Percentiles rank a stretch among this genome's conserved stretches.
phyloP scores from a whole-genome alignment of 2,329 filamentous ascomycete species.

The Aspergillus pseudoviridinutans region DNA sequence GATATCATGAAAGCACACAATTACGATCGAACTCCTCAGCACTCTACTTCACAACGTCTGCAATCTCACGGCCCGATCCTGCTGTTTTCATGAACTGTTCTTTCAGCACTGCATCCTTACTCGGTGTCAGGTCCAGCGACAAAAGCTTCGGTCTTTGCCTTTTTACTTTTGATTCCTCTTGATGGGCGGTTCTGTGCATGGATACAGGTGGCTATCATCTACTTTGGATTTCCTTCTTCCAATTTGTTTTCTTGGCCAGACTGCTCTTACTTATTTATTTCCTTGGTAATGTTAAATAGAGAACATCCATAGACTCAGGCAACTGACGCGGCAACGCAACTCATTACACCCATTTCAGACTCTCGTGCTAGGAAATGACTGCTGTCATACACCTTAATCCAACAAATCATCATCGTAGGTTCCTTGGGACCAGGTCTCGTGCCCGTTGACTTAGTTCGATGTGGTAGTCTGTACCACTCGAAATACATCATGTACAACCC shows the following conservation, averaged over 20 bases:
- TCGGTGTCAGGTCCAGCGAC: conserved; percentile 5
- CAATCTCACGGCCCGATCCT: conserved; percentile 5
- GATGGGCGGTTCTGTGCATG: not conserved
- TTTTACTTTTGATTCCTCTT: not conserved
- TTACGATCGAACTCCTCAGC: not conserved
- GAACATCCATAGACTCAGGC: conserved; percentile 1
- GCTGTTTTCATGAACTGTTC: conserved; percentile 2
- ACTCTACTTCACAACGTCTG: not conserved
- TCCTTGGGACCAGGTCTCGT: not conserved
- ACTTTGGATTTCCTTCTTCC: not conserved
- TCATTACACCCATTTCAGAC: not conserved
- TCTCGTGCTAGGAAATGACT: not conserved
- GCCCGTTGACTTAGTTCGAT: not conserved
- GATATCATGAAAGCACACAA: not conserved
- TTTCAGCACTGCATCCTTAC: conserved; percentile 6
- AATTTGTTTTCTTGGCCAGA: not conserved
- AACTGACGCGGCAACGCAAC: conserved; percentile 6
- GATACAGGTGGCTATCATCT: not conserved
- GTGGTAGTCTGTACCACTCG: not conserved
- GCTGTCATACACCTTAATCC: not conserved
- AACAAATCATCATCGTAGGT: not conserved
- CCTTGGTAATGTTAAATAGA: conserved; percentile 2
- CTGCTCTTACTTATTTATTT: not conserved
- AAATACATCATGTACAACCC: not conserved
- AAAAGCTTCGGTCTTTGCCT: not conserved